Percentiles rank a stretch among this genome's conserved stretches.
phyloP scores from a whole-genome alignment of 1,284 basidiomycete species.

The Marasmius tenuissimus region DNA sequence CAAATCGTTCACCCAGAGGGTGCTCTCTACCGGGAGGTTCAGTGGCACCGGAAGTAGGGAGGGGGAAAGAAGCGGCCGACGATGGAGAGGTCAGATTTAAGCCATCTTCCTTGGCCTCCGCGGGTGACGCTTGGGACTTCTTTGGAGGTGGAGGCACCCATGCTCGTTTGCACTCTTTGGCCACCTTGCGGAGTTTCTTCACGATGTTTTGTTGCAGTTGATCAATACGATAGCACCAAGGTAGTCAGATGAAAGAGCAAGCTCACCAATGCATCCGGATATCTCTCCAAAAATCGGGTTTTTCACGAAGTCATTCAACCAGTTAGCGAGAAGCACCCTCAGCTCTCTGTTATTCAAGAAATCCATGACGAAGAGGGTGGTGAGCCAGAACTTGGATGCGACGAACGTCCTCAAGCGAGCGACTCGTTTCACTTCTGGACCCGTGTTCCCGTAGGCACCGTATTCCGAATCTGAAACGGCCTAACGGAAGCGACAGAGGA shows the following conservation, averaged over 20 bases:
- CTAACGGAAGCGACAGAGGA: conserved; percentile 88
- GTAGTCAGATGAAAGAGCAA: not conserved
- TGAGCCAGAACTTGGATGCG: conserved; percentile 82
- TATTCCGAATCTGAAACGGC: conserved; percentile 59
- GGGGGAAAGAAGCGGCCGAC: not conserved
- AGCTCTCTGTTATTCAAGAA: conserved; percentile 81
- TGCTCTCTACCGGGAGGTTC: conserved; percentile 30
- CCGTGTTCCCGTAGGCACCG: conserved; percentile 22
- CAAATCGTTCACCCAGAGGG: conserved; percentile 58
- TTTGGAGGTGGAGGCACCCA: conserved; percentile 47
- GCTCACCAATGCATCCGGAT: conserved; percentile 70
- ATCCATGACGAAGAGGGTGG: conserved; percentile 85
- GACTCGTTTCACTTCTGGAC: conserved; percentile 69
- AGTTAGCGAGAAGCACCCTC: conserved; percentile 66
- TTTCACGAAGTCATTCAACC: conserved; percentile 75
- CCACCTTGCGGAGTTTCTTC: conserved; percentile 77
- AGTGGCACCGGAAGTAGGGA: not conserved
- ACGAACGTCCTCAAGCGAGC: conserved; percentile 86
- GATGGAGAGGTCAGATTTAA: not conserved
- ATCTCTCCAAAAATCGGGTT: conserved; percentile 67
- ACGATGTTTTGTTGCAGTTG: conserved; percentile 65
- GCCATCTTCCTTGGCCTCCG: not conserved
- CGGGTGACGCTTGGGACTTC: conserved; percentile 20
- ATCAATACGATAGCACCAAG: not conserved
- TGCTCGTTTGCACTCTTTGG: conserved; percentile 72